Evolutionary conservation across 2,329 filamentous ascomycete genomes (phyloP).

Genomic region (Nemania bipapillata): DNA sequence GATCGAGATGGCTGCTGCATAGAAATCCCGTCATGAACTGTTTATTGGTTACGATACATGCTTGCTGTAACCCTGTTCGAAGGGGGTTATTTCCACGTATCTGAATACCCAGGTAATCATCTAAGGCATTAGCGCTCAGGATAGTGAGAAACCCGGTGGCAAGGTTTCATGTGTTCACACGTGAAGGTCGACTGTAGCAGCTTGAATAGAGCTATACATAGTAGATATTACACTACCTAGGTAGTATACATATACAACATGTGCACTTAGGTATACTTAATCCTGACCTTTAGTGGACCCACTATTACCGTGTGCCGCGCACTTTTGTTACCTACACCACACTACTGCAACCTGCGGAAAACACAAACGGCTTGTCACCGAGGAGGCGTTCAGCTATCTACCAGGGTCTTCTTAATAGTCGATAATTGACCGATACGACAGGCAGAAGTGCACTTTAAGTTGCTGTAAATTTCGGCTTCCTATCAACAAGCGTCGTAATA

Average conservation of each 20-base stretch:
- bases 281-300: background rate
- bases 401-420: conserved; percentile 14
- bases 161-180: background rate
- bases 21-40: background rate
- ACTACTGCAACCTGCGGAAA: background rate
- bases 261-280: background rate
- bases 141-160: background rate
- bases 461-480: background rate
- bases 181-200: background rate
- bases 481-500: background rate
- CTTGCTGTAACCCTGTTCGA: background rate
- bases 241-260: too few species aligned
- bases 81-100: background rate
- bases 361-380: conserved; percentile 4
- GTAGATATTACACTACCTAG: background rate
- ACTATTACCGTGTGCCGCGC: background rate
- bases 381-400: conserved; percentile 16
- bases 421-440: background rate
- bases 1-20: background rate
- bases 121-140: background rate
- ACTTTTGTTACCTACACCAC: background rate
- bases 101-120: too few species aligned
- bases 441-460: background rate
- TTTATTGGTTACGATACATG: background rate
- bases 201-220: background rate